A percentile compares a stretch with the other conserved stretches of the same genome.
Evolutionary conservation across 495 filamentous ascomycete genomes (phyloP).

Genomic region (Xylaria flabelliformis): DNA sequence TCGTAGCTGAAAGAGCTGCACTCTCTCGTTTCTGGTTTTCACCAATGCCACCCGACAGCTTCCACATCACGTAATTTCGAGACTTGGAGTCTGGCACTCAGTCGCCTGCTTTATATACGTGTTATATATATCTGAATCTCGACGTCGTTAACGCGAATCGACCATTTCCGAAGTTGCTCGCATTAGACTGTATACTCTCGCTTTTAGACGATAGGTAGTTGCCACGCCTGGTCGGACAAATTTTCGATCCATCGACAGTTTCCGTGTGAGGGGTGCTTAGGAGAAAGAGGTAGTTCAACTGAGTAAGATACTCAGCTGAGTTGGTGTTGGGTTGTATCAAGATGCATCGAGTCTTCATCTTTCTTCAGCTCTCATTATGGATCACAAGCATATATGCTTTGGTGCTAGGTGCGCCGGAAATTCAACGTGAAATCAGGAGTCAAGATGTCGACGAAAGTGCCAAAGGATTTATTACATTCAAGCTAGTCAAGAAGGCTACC

Average conservation of each 20-base stretch:
- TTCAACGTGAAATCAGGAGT: slow-evolving; percentile 8
- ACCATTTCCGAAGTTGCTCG: slow-evolving; percentile 20
- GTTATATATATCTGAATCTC: slow-evolving; percentile 25
- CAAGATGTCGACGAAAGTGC: slow-evolving; percentile 7
- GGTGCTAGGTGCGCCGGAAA: slow-evolving; percentile 39
- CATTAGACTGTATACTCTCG: slow-evolving; percentile 18
- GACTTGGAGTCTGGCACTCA: slow-evolving; percentile 48
- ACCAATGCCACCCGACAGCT: slow-evolving; percentile 48
- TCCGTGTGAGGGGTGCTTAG: slow-evolving; percentile 22
- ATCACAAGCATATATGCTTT: slow-evolving; percentile 46
- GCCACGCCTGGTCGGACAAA: slow-evolving; percentile 2
- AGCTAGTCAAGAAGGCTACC: slow-evolving; percentile 32
- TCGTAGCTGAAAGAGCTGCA: slow-evolving; percentile 19
- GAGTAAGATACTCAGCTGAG: slow-evolving; percentile 20
- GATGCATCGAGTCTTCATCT: slow-evolving; percentile 44
- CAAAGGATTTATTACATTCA: slow-evolving; percentile 40
- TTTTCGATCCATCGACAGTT: background rate
- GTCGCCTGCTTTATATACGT: slow-evolving; percentile 22
- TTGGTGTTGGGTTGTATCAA: slow-evolving; percentile 32
- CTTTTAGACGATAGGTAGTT: slow-evolving; percentile 9
- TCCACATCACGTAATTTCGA: slow-evolving; percentile 45
- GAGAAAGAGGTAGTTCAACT: slow-evolving; percentile 22
- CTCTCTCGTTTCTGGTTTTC: slow-evolving; percentile 25
- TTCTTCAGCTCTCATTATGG: slow-evolving; percentile 53
- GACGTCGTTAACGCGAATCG: slow-evolving; percentile 30